These are phyloP conservation scores for Dactylis glomerata DNA, from an alignment of 176 grass and related monocot species.

Conservation along the genomic window DNA sequence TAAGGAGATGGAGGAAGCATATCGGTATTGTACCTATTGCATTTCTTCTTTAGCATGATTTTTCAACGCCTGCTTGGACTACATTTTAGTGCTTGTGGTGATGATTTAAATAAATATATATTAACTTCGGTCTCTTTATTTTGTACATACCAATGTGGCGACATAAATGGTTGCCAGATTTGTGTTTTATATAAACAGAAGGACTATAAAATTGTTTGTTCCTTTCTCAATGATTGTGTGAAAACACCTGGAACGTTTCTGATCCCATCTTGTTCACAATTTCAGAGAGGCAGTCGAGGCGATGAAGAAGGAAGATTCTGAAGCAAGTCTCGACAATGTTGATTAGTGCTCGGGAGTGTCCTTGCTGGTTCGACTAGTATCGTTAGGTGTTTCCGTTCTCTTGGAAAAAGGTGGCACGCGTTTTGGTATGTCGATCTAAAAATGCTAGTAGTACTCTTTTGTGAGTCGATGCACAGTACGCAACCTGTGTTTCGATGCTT, in stretches of 20 bases:
- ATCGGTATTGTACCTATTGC: background rate
- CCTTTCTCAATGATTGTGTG: background rate
- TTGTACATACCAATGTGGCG: too few species aligned
- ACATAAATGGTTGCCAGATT: background rate
- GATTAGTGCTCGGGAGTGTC: background rate
- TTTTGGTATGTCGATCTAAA: background rate
- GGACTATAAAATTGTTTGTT: background rate
- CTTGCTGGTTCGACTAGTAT: background rate
- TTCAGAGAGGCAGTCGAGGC: conserved; percentile 1
- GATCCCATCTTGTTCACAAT: background rate
- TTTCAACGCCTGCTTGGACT: background rate
- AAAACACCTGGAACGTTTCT: background rate
- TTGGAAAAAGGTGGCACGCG: background rate
- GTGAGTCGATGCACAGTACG: background rate
- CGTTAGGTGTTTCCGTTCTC: background rate
- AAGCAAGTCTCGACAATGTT: background rate
- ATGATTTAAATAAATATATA: background rate
- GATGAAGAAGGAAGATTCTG: conserved; percentile 14
- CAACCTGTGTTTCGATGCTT: background rate
- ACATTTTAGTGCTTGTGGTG: background rate
- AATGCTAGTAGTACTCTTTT: background rate
- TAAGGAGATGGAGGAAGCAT: conserved; percentile 7
- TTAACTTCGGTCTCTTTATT: background rate
- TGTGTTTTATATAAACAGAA: background rate
- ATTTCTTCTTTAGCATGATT: background rate